These are phyloP conservation scores for Thelonectria blattea DNA, from an alignment of 2,329 filamentous ascomycete genomes.

Conservation along the genomic window DNA sequence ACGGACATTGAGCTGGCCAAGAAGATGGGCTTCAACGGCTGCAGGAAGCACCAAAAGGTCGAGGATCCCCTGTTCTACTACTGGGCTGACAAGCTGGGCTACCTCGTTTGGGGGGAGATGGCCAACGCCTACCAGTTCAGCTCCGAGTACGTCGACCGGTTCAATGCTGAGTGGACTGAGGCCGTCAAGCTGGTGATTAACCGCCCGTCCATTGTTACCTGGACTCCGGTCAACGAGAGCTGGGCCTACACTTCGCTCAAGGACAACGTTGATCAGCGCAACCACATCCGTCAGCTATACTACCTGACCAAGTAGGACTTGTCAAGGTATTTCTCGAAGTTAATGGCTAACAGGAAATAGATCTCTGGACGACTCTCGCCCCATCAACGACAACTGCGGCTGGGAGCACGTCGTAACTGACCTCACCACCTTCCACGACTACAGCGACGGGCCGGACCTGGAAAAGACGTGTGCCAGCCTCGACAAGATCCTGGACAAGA, in stretches of 20 bases:
- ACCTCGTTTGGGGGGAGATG: slow-evolving; percentile 69
- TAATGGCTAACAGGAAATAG: slow-evolving; percentile 32
- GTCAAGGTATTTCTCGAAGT: background rate
- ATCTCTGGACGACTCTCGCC: slow-evolving; percentile 65
- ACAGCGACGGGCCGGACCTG: slow-evolving; percentile 63
- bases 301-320: slow-evolving; percentile 63
- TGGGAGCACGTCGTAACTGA: slow-evolving; percentile 73
- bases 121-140: slow-evolving; percentile 70
- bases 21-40: slow-evolving; percentile 69
- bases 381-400: slow-evolving; percentile 74
- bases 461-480: slow-evolving; percentile 60
- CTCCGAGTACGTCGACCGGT: slow-evolving; percentile 62
- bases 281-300: slow-evolving; percentile 69
- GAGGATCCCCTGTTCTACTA: slow-evolving; percentile 67
- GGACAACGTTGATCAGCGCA: slow-evolving; percentile 62
- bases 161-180: slow-evolving; percentile 70
- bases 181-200: slow-evolving; percentile 69
- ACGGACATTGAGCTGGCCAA: slow-evolving; percentile 62
- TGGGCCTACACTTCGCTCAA: slow-evolving; percentile 69
- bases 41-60: slow-evolving; percentile 69
- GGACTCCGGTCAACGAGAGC: slow-evolving; percentile 69
- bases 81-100: slow-evolving; percentile 66
- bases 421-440: slow-evolving; percentile 72
- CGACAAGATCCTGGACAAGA: slow-evolving; percentile 58
- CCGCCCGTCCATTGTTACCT: slow-evolving; percentile 67